Percentiles rank a stretch among this genome's conserved stretches.
Conservation (phyloP, 257 asterid genomes). For the Cinchona pubescens region DNA sequence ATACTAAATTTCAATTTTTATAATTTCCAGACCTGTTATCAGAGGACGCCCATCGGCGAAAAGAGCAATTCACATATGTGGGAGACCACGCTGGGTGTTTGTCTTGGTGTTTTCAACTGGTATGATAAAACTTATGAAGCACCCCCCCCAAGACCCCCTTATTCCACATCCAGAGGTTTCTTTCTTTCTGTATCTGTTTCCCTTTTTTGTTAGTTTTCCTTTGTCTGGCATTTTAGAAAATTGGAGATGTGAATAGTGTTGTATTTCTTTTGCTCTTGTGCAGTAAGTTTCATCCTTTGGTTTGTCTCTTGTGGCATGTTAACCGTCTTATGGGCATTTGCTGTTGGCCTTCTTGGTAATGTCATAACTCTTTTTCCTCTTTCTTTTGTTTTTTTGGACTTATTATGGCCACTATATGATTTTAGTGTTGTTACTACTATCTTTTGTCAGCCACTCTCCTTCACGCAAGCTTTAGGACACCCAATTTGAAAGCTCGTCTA, state of each 20-base stretch:
- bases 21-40: slow-evolving; percentile 75
- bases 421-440: slow-evolving; percentile 13
- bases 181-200: neutral
- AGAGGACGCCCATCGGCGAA: slow-evolving; percentile 95
- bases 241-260: neutral
- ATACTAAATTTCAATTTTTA: slow-evolving; percentile 21
- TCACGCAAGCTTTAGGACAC: slow-evolving; percentile 96
- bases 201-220: neutral
- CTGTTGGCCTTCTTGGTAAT: slow-evolving; percentile 77
- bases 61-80: slow-evolving; percentile 79
- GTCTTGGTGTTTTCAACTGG: slow-evolving; percentile 58
- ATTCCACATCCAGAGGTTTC: too few relatives aligned
- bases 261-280: slow-evolving; percentile 14
- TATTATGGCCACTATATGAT: neutral
- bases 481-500: slow-evolving; percentile 90
- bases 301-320: slow-evolving; percentile 73
- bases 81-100: slow-evolving; percentile 92
- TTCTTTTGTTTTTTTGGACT: slow-evolving; percentile 8
- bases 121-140: slow-evolving; percentile 17
- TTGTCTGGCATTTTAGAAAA: neutral
- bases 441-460: slow-evolving; percentile 60
- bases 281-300: slow-evolving; percentile 86
- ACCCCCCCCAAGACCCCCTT: too few relatives aligned
- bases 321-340: slow-evolving; percentile 58
- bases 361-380: neutral